phyloP scores from a whole-genome alignment of 768 basidiomycete species.

The Fomitopsis serialis region DNA sequence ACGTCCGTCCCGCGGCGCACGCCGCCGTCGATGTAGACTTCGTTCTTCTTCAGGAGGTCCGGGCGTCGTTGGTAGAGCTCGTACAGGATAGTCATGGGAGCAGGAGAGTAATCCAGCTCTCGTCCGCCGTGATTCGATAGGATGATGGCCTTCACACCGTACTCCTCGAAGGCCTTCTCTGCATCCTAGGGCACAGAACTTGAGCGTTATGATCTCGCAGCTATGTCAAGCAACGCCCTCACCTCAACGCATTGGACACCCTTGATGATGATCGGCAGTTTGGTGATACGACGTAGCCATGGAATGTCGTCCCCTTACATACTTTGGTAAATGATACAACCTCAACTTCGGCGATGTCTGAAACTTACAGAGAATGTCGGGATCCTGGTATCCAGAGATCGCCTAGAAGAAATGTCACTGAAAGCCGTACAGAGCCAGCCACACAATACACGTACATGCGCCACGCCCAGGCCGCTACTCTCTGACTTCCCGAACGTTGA shows the following conservation, averaged over 20 bases:
- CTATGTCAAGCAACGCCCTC: slow-evolving; percentile 8
- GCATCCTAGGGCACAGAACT: slow-evolving; percentile 30
- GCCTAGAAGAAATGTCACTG: slow-evolving; percentile 14
- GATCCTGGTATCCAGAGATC: slow-evolving; percentile 27
- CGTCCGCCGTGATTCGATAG: slow-evolving; percentile 48
- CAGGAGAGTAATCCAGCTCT: slow-evolving; percentile 38
- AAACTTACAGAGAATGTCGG: slow-evolving; percentile 26
- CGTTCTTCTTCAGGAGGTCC: slow-evolving; percentile 30
- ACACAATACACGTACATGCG: slow-evolving; percentile 17
- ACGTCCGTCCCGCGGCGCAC: slow-evolving; percentile 42
- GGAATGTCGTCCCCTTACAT: slow-evolving; percentile 26
- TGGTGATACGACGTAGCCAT: slow-evolving; percentile 36
- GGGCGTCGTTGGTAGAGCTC: slow-evolving; percentile 38
- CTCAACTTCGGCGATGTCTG: background rate
- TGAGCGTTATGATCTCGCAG: background rate
- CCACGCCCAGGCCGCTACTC: slow-evolving; percentile 16
- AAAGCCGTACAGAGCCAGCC: background rate
- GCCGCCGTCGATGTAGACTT: slow-evolving; percentile 43
- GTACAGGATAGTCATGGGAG: slow-evolving; percentile 38
- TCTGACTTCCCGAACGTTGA: slow-evolving; percentile 14
- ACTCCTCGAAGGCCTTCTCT: slow-evolving; percentile 35
- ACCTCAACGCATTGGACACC: slow-evolving; percentile 43
- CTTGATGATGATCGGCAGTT: slow-evolving; percentile 38
- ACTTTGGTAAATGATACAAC: background rate
- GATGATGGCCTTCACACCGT: slow-evolving; percentile 39